Conservation (phyloP, 306 rosid genomes). For the Lablab purpureus region DNA sequence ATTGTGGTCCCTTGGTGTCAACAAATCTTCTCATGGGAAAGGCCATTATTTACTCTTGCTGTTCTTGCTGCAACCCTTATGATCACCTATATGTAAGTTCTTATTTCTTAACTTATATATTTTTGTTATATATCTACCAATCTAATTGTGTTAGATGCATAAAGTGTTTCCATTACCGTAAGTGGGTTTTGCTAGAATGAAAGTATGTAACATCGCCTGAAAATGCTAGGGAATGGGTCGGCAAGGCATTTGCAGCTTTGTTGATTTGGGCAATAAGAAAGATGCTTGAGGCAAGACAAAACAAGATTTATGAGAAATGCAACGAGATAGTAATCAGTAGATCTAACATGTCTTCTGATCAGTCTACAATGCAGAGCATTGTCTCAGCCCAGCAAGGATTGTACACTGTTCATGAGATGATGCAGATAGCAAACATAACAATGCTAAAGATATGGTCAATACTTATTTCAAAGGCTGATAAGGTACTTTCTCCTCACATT, state of each 20-base stretch:
- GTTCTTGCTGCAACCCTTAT: constrained; percentile 60
- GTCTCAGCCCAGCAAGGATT: constrained; percentile 87
- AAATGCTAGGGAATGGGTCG: constrained; percentile 86
- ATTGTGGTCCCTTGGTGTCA: constrained; percentile 57
- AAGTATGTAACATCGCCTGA: constrained; percentile 21
- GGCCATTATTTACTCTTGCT: constrained; percentile 60
- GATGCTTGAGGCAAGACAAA: constrained; percentile 69
- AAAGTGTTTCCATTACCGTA: not conserved
- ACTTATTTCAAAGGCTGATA: constrained; percentile 72
- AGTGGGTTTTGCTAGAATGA: not conserved
- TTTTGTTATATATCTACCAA: not conserved
- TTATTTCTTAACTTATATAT: not conserved
- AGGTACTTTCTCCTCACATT: constrained; percentile 60
- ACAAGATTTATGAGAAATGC: constrained; percentile 54
- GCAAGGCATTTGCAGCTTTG: constrained; percentile 74
- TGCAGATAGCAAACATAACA: constrained; percentile 70
- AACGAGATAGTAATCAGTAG: constrained; percentile 69
- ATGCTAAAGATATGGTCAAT: constrained; percentile 82
- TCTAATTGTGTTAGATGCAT: constrained; percentile 31
- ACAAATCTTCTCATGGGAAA: constrained; percentile 76
- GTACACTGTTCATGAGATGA: constrained; percentile 66
- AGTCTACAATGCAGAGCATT: constrained; percentile 73
- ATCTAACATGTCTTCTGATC: constrained; percentile 58
- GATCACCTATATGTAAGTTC: constrained; percentile 70
- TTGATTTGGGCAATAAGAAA: constrained; percentile 63